Conservation (phyloP, 2,329 filamentous ascomycete species). For the Aspergillus versicolor region DNA sequence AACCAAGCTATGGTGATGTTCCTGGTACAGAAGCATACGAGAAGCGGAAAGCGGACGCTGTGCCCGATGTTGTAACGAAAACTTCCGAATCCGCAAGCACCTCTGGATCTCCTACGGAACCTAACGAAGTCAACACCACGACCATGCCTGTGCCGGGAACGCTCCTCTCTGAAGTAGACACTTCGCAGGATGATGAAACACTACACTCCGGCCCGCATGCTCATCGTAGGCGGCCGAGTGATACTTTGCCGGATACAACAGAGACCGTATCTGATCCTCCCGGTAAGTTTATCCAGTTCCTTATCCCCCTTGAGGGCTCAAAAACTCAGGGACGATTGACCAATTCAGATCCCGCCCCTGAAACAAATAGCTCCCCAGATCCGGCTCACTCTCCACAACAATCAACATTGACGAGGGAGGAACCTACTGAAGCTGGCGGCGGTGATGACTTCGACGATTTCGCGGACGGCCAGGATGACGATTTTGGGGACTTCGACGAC, state of each 20-base stretch:
- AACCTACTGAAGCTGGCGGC: constrained; percentile 62
- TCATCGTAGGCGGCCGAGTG: constrained; percentile 41
- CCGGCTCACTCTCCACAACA: constrained; percentile 43
- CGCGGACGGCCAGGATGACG: constrained; percentile 53
- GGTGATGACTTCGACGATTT: constrained; percentile 60
- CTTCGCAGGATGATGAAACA: constrained; percentile 35
- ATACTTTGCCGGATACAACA: constrained; percentile 44
- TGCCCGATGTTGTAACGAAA: constrained; percentile 57
- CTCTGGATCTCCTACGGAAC: constrained; percentile 4
- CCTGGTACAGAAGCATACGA: constrained; percentile 61
- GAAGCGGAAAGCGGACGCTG: constrained; percentile 57
- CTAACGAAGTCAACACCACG: constrained; percentile 3
- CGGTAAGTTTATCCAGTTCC: constrained; percentile 53
- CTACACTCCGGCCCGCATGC: constrained; percentile 34
- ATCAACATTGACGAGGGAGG: constrained; percentile 37
- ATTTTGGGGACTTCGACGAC: constrained; percentile 66
- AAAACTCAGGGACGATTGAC: constrained; percentile 57
- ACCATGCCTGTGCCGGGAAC: constrained; percentile 42
- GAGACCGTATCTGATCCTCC: constrained; percentile 47
- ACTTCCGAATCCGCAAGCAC: constrained; percentile 33
- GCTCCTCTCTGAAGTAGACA: constrained; percentile 44
- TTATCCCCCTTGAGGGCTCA: constrained; percentile 28
- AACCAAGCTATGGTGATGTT: constrained; percentile 60
- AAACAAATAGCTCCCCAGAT: constrained; percentile 50
- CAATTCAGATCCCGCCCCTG: constrained; percentile 57